Evolutionary conservation across 257 asterid genomes (phyloP).

Genomic region (Gynochthodes officinalis): DNA sequence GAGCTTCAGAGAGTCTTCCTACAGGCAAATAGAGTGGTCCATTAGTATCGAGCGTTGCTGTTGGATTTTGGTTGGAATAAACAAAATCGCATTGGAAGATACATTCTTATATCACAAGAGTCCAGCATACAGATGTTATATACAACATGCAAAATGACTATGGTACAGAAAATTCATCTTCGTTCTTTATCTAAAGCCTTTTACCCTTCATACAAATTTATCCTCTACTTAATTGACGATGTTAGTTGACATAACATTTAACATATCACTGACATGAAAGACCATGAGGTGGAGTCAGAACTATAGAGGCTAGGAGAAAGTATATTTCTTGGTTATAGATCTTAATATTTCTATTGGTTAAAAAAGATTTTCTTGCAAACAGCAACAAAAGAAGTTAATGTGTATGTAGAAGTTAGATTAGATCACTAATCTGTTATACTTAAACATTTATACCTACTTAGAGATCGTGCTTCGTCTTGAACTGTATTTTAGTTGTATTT

Average conservation of each 20-base stretch:
- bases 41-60: slow-evolving; percentile 19
- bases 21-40: slow-evolving; percentile 43
- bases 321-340: slow-evolving; percentile 8
- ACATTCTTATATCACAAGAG: slow-evolving; percentile 8
- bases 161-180: slow-evolving; percentile 39
- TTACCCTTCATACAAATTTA: slow-evolving; percentile 1
- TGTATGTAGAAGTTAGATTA: background rate
- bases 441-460: background rate
- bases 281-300: slow-evolving; percentile 2
- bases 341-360: background rate
- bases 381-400: background rate
- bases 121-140: slow-evolving; percentile 38
- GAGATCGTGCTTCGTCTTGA: background rate
- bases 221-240: background rate
- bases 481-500: background rate
- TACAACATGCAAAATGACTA: slow-evolving; percentile 35
- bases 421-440: background rate
- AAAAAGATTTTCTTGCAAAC: background rate
- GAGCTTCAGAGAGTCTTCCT: slow-evolving; percentile 60
- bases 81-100: slow-evolving; percentile 14
- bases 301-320: slow-evolving; percentile 1
- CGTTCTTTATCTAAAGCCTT: slow-evolving; percentile 15
- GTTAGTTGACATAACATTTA: slow-evolving; percentile 4
- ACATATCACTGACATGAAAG: background rate
- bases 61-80: slow-evolving; percentile 8